Conservation (phyloP, 2,329 filamentous ascomycete species). For the Coniosporium tulheliwenetii region DNA sequence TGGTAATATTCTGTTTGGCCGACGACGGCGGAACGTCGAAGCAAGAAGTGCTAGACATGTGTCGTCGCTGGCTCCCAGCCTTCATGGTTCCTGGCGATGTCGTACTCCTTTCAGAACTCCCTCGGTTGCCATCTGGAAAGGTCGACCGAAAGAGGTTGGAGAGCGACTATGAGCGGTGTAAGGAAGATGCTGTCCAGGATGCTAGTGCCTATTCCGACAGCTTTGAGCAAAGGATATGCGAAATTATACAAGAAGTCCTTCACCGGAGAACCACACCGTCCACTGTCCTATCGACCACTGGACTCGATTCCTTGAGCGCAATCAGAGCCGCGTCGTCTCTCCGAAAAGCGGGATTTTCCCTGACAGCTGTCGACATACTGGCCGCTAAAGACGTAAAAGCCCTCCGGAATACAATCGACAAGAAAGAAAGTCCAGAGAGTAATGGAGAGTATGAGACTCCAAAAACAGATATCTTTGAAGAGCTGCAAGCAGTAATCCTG, state of each 20-base stretch:
- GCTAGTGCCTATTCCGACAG: conserved; percentile 6
- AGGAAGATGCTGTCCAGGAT: conserved; percentile 20
- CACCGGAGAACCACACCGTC: conserved; percentile 5
- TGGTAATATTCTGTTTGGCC: conserved; percentile 62
- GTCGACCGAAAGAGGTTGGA: conserved; percentile 54
- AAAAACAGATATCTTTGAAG: too few relatives aligned
- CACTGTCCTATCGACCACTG: conserved; percentile 35
- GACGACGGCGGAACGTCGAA: conserved; percentile 24
- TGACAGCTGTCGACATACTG: conserved; percentile 48
- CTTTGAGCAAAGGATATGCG: neutral
- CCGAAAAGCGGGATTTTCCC: conserved; percentile 36
- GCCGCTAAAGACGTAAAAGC: conserved; percentile 27
- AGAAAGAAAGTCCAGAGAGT: too few relatives aligned
- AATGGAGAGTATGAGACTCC: too few relatives aligned
- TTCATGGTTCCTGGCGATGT: conserved; percentile 76
- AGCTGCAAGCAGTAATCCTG: too few relatives aligned
- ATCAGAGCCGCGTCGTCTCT: conserved; percentile 51
- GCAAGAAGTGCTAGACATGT: conserved; percentile 38
- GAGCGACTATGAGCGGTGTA: conserved; percentile 28
- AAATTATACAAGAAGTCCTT: conserved; percentile 9
- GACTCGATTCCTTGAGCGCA: conserved; percentile 51
- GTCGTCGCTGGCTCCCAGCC: conserved; percentile 58
- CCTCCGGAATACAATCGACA: conserved; percentile 12
- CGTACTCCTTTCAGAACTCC: conserved; percentile 47
- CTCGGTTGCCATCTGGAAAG: conserved; percentile 70